Conservation (phyloP, 2,329 filamentous ascomycete species). For the Immersiporthe knoxdaviesiana region DNA sequence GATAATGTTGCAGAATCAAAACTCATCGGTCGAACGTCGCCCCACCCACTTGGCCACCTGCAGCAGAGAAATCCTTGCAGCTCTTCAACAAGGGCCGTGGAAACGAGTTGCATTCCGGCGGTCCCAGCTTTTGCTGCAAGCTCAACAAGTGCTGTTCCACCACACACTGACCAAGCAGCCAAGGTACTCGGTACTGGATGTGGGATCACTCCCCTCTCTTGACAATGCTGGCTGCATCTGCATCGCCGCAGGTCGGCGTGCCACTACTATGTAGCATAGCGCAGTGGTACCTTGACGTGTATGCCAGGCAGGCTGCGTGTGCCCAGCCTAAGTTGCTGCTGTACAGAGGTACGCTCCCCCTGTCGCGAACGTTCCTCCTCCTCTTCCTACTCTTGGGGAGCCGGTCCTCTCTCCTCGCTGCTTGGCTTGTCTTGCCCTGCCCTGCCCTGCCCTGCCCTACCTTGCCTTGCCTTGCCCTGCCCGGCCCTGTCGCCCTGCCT, state of each 20-base stretch:
- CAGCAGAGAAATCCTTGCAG: conserved; percentile 1
- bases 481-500: neutral
- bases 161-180: neutral
- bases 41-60: conserved; percentile 4
- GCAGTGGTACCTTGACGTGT: neutral
- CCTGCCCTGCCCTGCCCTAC: neutral
- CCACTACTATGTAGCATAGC: neutral
- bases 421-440: neutral
- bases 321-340: neutral
- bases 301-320: neutral
- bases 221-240: neutral
- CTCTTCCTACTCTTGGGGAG: neutral
- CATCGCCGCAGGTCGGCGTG: neutral
- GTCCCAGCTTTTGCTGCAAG: conserved; percentile 5
- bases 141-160: neutral
- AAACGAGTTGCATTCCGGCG: neutral
- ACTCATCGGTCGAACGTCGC: neutral
- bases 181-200: neutral
- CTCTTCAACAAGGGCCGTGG: neutral
- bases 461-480: neutral
- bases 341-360: neutral
- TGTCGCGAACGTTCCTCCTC: neutral
- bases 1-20: conserved; percentile 10
- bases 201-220: neutral
- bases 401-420: neutral